phyloP scores from a whole-genome alignment of 2,329 filamentous ascomycete genomes.

The Emericellopsis atlantica region DNA sequence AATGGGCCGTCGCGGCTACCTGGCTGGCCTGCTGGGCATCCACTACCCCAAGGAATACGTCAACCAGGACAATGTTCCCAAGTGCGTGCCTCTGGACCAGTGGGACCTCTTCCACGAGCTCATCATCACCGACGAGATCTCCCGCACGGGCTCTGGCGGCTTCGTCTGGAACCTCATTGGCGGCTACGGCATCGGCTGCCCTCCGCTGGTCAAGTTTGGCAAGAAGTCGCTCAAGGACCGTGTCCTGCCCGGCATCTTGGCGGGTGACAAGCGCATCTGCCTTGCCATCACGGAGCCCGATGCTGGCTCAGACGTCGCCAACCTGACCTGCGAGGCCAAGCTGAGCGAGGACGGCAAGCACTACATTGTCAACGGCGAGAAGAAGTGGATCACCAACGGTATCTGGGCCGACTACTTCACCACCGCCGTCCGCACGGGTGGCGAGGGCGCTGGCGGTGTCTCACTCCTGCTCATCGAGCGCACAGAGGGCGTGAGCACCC shows the following conservation, averaged over 20 bases:
- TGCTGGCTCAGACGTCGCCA: slow-evolving; percentile 89
- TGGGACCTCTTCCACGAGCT: slow-evolving; percentile 99
- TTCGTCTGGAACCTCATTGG: slow-evolving; percentile 96
- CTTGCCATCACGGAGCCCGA: slow-evolving; percentile 95
- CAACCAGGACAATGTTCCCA: slow-evolving; percentile 42
- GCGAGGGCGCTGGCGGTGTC: slow-evolving; percentile 83
- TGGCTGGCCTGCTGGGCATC: slow-evolving; percentile 81
- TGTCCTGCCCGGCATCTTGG: slow-evolving; percentile 77
- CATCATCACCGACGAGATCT: slow-evolving; percentile 88
- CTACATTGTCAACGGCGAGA: slow-evolving; percentile 98
- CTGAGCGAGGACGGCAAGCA: slow-evolving; percentile 92
- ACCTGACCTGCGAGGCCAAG: slow-evolving; percentile 91
- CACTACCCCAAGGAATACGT: slow-evolving; percentile 69
- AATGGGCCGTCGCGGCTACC: slow-evolving; percentile 85
- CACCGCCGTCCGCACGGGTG: slow-evolving; percentile 83
- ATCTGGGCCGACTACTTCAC: slow-evolving; percentile 80
- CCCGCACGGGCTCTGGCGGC: slow-evolving; percentile 76
- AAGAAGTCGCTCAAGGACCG: slow-evolving; percentile 74
- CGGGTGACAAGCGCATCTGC: slow-evolving; percentile 93
- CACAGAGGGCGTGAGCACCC: slow-evolving; percentile 75
- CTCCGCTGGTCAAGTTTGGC: slow-evolving; percentile 85
- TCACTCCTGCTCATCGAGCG: slow-evolving; percentile 88
- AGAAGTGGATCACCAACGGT: slow-evolving; percentile 99
- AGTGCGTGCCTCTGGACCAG: slow-evolving; percentile 71
- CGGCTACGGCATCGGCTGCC: slow-evolving; percentile 91